Conservation (phyloP, 1,139 yeast genomes). For the Yamadazyma membranifaciens region DNA sequence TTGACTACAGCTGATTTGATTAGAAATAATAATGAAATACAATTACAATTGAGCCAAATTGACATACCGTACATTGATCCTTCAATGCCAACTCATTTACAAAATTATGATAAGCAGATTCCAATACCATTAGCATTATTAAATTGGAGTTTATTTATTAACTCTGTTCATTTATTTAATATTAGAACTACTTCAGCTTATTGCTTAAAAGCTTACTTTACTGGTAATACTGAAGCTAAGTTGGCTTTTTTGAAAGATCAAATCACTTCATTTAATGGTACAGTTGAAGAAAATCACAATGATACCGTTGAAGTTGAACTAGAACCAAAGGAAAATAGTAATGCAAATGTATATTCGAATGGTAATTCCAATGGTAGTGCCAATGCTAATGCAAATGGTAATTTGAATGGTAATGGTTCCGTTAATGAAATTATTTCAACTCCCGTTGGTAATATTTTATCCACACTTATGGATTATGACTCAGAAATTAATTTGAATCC, state of each 20-base stretch:
- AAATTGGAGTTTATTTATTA: conserved; percentile 76
- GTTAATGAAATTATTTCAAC: conserved; percentile 5
- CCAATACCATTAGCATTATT: conserved; percentile 77
- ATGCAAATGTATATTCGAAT: conserved; percentile 1
- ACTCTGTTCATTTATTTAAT: conserved; percentile 83
- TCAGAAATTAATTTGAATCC: conserved; percentile 78
- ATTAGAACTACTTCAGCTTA: conserved; percentile 69
- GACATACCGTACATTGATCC: conserved; percentile 94
- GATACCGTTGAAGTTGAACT: neutral
- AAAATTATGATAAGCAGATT: conserved; percentile 31
- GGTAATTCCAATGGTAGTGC: neutral
- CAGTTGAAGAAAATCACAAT: neutral
- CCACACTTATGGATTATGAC: conserved; percentile 74
- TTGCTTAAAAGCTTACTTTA: conserved; percentile 67
- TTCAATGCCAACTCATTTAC: conserved; percentile 54
- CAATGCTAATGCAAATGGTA: conserved; percentile 2
- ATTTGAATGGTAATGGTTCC: neutral
- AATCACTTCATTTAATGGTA: conserved; percentile 39
- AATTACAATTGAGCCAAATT: conserved; percentile 67
- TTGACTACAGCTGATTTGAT: conserved; percentile 77
- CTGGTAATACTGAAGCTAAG: conserved; percentile 63
- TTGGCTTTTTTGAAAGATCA: conserved; percentile 64
- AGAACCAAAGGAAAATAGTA: neutral
- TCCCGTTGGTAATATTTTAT: conserved; percentile 56
- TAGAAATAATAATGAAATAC: conserved; percentile 60